These are phyloP conservation scores for Nitzschia inconspicua DNA, from an alignment of 108 stramenopile genomes.

Conservation along the genomic window DNA sequence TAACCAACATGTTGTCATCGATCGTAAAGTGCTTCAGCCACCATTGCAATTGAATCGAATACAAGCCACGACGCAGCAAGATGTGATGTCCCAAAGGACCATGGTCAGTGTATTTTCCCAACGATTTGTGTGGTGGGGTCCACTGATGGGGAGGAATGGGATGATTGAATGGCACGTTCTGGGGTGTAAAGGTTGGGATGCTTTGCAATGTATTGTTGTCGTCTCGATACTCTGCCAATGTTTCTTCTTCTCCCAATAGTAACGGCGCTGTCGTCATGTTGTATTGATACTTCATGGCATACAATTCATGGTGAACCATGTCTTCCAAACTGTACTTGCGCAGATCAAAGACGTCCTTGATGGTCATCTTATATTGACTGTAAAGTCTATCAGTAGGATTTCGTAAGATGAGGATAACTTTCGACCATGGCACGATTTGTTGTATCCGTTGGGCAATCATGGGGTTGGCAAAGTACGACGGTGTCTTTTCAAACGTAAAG, in stretches of 20 bases:
- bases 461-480: constrained; percentile 41
- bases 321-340: constrained; percentile 1
- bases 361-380: constrained; percentile 83
- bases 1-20: constrained; percentile 9
- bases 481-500: constrained; percentile 34
- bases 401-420: constrained; percentile 77
- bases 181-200: background rate
- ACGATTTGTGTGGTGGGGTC: background rate
- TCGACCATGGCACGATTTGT: constrained; percentile 18
- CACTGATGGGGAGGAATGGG: background rate
- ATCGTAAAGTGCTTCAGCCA: constrained; percentile 33
- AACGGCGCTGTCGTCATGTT: constrained; percentile 1
- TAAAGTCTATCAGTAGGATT: constrained; percentile 80
- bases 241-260: background rate
- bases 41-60: constrained; percentile 21
- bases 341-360: background rate
- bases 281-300: background rate
- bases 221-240: background rate
- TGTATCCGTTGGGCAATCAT: background rate
- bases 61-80: constrained; percentile 16
- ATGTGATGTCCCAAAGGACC: background rate
- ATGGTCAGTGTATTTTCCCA: background rate
- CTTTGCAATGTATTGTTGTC: background rate
- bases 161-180: background rate
- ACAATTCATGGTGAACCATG: constrained; percentile 2